Evolutionary conservation across 352 stramenopile genomes (phyloP).

Genomic region (Phytophthora pluvialis): DNA sequence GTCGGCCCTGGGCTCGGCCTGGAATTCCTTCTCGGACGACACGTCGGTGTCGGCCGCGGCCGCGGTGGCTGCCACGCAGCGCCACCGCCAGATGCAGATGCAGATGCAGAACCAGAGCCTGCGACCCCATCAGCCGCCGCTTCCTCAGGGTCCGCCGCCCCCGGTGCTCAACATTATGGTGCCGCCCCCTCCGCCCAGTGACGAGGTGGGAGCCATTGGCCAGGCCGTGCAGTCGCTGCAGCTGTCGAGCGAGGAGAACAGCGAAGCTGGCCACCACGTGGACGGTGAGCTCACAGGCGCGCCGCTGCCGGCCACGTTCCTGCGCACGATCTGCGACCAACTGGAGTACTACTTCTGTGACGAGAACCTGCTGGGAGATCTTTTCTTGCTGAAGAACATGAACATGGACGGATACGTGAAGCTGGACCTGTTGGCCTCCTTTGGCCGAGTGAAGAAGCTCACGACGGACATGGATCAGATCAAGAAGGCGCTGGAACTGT

Average conservation of each 20-base stretch:
- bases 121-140: slow-evolving; percentile 36
- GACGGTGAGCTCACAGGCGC: slow-evolving; percentile 36
- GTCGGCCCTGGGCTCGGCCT: slow-evolving; percentile 58
- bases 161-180: slow-evolving; percentile 61
- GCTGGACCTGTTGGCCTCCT: slow-evolving; percentile 82
- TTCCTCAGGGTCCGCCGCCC: slow-evolving; percentile 46
- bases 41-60: slow-evolving; percentile 33
- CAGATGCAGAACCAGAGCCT: slow-evolving; percentile 33
- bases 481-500: slow-evolving; percentile 84
- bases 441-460: slow-evolving; percentile 88
- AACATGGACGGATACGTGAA: slow-evolving; percentile 90
- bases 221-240: slow-evolving; percentile 67
- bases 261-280: slow-evolving; percentile 46
- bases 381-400: slow-evolving; percentile 91
- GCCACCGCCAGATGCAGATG: slow-evolving; percentile 29
- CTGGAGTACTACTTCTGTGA: slow-evolving; percentile 92
- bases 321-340: slow-evolving; percentile 88
- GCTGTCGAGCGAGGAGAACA: slow-evolving; percentile 45
- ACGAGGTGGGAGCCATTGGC: slow-evolving; percentile 65
- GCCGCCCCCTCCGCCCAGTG: slow-evolving; percentile 32
- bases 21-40: slow-evolving; percentile 66
- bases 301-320: slow-evolving; percentile 77
- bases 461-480: slow-evolving; percentile 85
- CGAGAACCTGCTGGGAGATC: slow-evolving; percentile 84
- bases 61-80: slow-evolving; percentile 23